Percentiles rank a stretch among this genome's conserved stretches.
These are phyloP conservation scores for Ganoderma meredithae DNA, from an alignment of 1,284 basidiomycete genomes.

Conservation along the genomic window DNA sequence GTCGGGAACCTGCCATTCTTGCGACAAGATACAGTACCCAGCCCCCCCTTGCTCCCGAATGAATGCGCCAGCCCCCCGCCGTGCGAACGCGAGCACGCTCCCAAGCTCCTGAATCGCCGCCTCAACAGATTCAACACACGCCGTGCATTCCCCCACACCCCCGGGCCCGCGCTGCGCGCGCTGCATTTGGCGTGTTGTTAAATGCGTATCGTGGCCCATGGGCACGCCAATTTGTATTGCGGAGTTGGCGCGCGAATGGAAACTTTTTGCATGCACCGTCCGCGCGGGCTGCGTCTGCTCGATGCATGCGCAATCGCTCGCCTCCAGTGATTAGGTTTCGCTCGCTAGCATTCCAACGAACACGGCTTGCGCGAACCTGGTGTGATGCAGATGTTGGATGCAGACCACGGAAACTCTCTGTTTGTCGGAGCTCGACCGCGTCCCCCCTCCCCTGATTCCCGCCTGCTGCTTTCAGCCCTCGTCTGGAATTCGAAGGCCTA, in stretches of 20 bases:
- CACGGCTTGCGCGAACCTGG: not conserved
- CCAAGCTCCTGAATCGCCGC: slow-evolving; percentile 8
- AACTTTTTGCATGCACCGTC: not conserved
- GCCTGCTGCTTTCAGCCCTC: slow-evolving; percentile 10
- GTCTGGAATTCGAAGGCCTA: slow-evolving; percentile 14
- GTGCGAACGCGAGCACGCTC: not conserved
- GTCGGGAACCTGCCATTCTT: slow-evolving; percentile 2
- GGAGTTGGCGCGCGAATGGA: not conserved
- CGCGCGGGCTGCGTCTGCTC: slow-evolving; percentile 3
- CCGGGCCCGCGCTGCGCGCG: not conserved
- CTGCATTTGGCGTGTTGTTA: not conserved
- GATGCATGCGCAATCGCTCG: not conserved
- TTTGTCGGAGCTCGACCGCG: slow-evolving; percentile 10
- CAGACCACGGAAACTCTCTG: not conserved
- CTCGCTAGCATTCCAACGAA: not conserved
- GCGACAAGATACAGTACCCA: not conserved
- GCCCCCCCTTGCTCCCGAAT: not conserved
- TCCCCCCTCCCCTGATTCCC: slow-evolving; percentile 14
- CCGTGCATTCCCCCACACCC: not conserved
- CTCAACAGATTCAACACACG: not conserved
- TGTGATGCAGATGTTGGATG: not conserved
- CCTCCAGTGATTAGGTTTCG: not conserved
- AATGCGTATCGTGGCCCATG: not conserved
- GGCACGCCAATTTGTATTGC: slow-evolving; percentile 8
- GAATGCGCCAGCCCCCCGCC: slow-evolving; percentile 1